These are phyloP conservation scores for Daldinia sp. DNA, from an alignment of 2,329 filamentous ascomycete species.

Conservation along the genomic window DNA sequence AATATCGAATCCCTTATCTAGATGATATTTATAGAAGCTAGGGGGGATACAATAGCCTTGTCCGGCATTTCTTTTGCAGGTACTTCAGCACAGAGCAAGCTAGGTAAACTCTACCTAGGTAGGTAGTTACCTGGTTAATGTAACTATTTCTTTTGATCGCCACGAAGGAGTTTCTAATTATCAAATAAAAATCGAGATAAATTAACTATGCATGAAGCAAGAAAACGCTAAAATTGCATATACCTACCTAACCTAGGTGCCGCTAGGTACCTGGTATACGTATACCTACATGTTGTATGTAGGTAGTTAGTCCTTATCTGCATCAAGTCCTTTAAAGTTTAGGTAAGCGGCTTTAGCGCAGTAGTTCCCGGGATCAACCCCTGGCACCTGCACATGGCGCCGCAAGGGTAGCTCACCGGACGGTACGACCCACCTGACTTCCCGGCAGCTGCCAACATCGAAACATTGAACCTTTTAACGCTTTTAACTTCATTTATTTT, in stretches of 20 bases:
- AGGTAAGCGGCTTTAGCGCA: conserved; percentile 25
- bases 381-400: conserved; percentile 36
- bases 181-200: neutral
- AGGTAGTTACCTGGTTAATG: neutral
- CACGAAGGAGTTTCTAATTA: neutral
- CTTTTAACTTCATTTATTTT: neutral
- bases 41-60: conserved; percentile 17
- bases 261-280: too few relatives aligned
- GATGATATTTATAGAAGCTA: conserved; percentile 10
- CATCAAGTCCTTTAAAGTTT: conserved; percentile 13
- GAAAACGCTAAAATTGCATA: neutral
- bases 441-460: conserved; percentile 25
- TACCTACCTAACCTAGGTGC: neutral
- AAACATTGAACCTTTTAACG: neutral
- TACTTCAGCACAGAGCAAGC: neutral
- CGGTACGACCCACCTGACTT: conserved; percentile 32
- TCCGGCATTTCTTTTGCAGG: neutral
- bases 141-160: neutral
- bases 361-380: conserved; percentile 26
- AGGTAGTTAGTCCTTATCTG: neutral
- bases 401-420: conserved; percentile 34
- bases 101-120: neutral
- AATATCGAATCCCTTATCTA: conserved; percentile 13
- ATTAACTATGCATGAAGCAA: neutral
- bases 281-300: too few relatives aligned